Evolutionary conservation across 495 filamentous ascomycete species (phyloP).

Genomic region (Penicillium ucsense): DNA sequence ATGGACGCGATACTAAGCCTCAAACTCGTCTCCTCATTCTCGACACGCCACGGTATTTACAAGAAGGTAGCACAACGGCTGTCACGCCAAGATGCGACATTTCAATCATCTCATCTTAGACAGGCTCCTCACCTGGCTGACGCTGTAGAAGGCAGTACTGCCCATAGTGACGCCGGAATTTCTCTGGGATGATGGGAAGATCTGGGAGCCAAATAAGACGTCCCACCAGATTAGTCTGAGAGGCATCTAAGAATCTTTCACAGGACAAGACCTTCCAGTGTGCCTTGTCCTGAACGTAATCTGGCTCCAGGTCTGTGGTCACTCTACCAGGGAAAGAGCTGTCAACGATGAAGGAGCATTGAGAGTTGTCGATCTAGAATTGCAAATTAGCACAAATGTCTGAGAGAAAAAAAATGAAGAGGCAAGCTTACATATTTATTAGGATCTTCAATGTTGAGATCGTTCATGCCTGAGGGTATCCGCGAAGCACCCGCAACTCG

Average conservation of each 20-base stretch:
- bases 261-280: conserved; percentile 72
- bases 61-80: background rate
- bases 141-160: conserved; percentile 69
- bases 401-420: background rate
- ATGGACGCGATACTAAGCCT: no score
- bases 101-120: background rate
- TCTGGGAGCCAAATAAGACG: conserved; percentile 81
- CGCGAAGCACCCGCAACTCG: conserved; percentile 72
- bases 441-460: conserved; percentile 77
- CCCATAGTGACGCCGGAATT: conserved; percentile 66
- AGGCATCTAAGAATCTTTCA: conserved; percentile 69
- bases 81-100: background rate
- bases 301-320: conserved; percentile 54
- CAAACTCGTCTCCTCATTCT: no score
- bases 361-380: conserved; percentile 52
- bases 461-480: conserved; percentile 80
- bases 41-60: no score
- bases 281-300: conserved; percentile 57
- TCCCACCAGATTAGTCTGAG: conserved; percentile 60
- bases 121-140: conserved; percentile 2
- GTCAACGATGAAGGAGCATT: conserved; percentile 81
- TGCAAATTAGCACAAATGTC: conserved; percentile 2
- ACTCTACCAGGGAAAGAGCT: conserved; percentile 59
- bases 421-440: conserved; percentile 66
- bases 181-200: conserved; percentile 54